Base-by-base conservation (phyloP, 164 flowering plant species). In the Paratinospora sagittata region DNA sequence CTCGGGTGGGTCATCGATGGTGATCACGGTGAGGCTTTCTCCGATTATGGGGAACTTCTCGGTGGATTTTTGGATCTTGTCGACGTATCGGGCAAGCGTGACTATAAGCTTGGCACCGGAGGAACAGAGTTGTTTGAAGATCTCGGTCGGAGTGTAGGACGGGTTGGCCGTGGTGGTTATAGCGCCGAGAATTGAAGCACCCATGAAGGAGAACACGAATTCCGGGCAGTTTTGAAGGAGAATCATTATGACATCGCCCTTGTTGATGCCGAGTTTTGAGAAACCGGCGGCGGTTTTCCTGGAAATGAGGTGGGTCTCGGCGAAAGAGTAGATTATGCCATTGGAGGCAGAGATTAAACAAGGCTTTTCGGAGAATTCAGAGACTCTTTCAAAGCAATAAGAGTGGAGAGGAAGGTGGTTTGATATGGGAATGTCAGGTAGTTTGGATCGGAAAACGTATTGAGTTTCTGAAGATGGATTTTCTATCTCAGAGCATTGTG, bases 81-180 rank as follows among this genome's bases (percentile, higher is more conserved):
- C 85, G 12, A 84, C 87, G 75, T 84, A 86, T 6, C 65, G 78
- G n/a, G 93, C 70, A 19, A 81, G 86, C 2, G 93, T 88, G 60
- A 92, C 62, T 45, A 92, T 70, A 4, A 90, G 17, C 27, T 84
- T 87, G 8, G 97, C 75, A 0, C 63, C 21, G 6, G 93, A 82
- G 4, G 79, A 68, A 0, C 34, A 24, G 52, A 80, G 27, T 57
- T 92, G 97, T 72, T 85, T 90, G 74, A 68, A 78, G 43, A 89
- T 79, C 69, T 92, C 96, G 0, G 85, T 45, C 8, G 86, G 23
- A 0, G 96, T 92, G 83, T 77, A 89, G 80, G 82, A 86, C 0
- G 97, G 96, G 67, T 90, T 92, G 23, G 88, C 92, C 2, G 92
- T 77, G 66, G 97, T 90, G 58, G 86, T 67, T n/a, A 85, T 65